Evolutionary conservation across 768 basidiomycete genomes (phyloP), one percentile per base, ranked within the genome.

Genomic region (Candolleomyces aberdarensis): DNA sequence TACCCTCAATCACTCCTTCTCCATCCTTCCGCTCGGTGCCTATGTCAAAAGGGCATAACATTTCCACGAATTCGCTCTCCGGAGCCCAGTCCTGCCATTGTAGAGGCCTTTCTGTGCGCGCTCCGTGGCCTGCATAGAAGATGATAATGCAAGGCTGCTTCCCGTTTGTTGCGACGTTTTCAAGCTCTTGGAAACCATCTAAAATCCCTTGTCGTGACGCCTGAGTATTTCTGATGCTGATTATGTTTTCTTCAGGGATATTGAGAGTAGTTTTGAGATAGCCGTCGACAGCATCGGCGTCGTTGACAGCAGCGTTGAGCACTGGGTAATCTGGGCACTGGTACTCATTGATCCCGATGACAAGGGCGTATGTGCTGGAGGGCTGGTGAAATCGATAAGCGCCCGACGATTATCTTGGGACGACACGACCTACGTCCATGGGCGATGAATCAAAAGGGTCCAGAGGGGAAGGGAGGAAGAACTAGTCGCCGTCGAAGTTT

Each of bases 91-190:
- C 69, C 2, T 19, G 59, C 77, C 73, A 73, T 0, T 60, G 64
- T 0, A 0, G 1, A 0, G 80, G 80, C 49, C 71, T 72, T 1
- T 65, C 47, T 15, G 68, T 64, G 36, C 75, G 66, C 6, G 74
- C 69, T 15, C 80, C 81, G 55, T 82, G 81, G 11, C 80, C 81
- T n/a, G 80, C 74, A 54, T 72, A 83, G 62, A 74, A 82, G 36
- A 81, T 75, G 52, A 80, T 57, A 40, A 81, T 76, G 9, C 74
- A 70, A 46, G 74, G 46, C 11, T 70, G 54, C 55, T 62, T 65
- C 41, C 48, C 17, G 52, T 64, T 65, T 13, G 47, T 58, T 0
- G 59, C 50, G 32, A 73, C 70, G 17, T 71, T 65, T 6, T 60
- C 50, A 7, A 79, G 68, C 8, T 59, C 53, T 5, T 48, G 40